Conservation (phyloP, 163 green algal genomes). For the Volvox carteri region DNA sequence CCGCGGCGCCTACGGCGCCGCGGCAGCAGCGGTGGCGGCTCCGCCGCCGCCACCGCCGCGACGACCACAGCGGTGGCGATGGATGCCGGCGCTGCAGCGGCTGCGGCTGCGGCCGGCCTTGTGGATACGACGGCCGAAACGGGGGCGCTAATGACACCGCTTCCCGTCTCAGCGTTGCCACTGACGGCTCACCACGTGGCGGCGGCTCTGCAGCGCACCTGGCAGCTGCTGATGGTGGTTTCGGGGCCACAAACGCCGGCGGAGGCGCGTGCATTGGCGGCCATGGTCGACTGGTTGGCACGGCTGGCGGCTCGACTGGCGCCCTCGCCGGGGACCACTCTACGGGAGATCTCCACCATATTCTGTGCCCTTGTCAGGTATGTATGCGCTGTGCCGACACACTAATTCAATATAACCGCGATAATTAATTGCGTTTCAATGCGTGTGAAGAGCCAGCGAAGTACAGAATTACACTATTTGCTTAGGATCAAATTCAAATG, state of each 20-base stretch:
- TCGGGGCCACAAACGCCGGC: neutral
- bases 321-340: slow-evolving; percentile 26
- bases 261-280: slow-evolving; percentile 19
- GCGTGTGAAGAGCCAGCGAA: no score
- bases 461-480: no score
- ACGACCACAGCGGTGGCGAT: neutral
- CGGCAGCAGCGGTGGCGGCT: neutral
- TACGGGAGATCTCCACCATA: slow-evolving; percentile 34
- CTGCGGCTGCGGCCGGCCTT: neutral
- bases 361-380: slow-evolving; percentile 42
- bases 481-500: no score
- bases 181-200: slow-evolving; percentile 50
- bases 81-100: neutral
- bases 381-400: neutral
- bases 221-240: neutral
- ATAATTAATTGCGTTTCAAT: no score
- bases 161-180: slow-evolving; percentile 13
- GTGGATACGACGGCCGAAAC: neutral
- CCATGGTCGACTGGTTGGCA: slow-evolving; percentile 29
- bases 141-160: no score
- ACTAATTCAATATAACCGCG: no score
- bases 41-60: neutral
- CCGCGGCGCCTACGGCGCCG: neutral
- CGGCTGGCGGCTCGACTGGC: neutral
- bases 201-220: slow-evolving; percentile 21